phyloP scores from a whole-genome alignment of 805 yeast genomes.

The Scheffersomyces ergatensis region DNA sequence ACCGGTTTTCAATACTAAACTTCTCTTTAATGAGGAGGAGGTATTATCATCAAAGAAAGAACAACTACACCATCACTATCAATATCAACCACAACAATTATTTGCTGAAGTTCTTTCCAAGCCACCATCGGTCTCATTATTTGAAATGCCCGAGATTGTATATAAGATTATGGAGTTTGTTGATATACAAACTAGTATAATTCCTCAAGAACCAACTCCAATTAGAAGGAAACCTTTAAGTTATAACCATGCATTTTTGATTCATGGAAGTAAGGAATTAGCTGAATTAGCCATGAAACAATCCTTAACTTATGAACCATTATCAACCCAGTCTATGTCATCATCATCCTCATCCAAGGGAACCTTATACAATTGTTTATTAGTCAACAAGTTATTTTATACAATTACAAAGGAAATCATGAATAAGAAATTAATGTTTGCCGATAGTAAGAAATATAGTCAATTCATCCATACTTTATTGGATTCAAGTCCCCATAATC shows the following conservation, averaged over 20 bases:
- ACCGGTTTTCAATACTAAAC: neutral
- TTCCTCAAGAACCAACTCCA: conserved; percentile 65
- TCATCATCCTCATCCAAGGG: neutral
- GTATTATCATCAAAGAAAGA: too few relatives aligned
- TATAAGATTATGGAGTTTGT: conserved; percentile 57
- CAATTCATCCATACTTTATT: conserved; percentile 4
- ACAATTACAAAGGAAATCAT: conserved; percentile 53
- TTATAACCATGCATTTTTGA: conserved; percentile 62
- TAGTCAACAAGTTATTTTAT: conserved; percentile 70
- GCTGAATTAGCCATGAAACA: conserved; percentile 45
- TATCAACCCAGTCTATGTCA: neutral
- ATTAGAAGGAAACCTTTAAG: conserved; percentile 68
- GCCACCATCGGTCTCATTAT: conserved; percentile 39
- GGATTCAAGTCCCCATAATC: neutral
- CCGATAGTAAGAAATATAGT: conserved; percentile 25
- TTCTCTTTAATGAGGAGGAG: neutral
- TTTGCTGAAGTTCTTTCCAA: neutral
- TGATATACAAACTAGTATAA: conserved; percentile 46
- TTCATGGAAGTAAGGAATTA: conserved; percentile 52
- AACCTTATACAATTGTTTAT: conserved; percentile 58
- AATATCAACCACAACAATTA: neutral
- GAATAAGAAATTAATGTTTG: conserved; percentile 54
- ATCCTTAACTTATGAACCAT: conserved; percentile 1
- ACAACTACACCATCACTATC: neutral
- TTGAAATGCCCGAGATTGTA: conserved; percentile 76